Evolutionary conservation across 257 asterid species (phyloP).

Genomic region (Linderniella brevidens): DNA sequence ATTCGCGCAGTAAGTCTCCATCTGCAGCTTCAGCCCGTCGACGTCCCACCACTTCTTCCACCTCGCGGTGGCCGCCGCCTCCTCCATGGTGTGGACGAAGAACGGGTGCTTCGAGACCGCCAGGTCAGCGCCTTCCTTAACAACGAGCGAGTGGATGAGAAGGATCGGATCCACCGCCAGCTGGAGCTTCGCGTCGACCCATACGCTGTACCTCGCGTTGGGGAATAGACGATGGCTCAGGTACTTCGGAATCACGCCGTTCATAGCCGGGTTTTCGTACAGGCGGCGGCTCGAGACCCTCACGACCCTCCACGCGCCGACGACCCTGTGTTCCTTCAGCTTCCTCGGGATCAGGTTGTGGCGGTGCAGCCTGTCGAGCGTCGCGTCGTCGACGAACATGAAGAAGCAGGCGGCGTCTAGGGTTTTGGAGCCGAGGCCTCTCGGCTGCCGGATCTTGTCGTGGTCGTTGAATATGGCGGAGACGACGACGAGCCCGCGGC

Average conservation of each 20-base stretch:
- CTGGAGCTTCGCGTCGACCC: slow-evolving; percentile 92
- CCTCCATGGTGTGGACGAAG: slow-evolving; percentile 68
- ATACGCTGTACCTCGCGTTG: slow-evolving; percentile 59
- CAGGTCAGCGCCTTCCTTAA: slow-evolving; percentile 53
- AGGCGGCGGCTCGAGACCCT: slow-evolving; percentile 24
- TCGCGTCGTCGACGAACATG: slow-evolving; percentile 75
- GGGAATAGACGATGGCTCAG: slow-evolving; percentile 73
- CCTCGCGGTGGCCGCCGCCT: slow-evolving; percentile 78
- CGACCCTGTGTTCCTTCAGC: slow-evolving; percentile 17
- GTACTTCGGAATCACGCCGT: slow-evolving; percentile 61
- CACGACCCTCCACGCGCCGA: slow-evolving; percentile 80
- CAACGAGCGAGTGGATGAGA: slow-evolving; percentile 50
- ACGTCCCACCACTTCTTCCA: slow-evolving; percentile 96
- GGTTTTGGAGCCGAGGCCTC: slow-evolving; percentile 57
- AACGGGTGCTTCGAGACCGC: slow-evolving; percentile 74
- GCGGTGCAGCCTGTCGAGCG: slow-evolving; percentile 28
- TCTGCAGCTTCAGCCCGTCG: slow-evolving; percentile 40
- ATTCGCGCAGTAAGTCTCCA: slow-evolving; percentile 75
- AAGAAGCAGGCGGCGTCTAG: slow-evolving; percentile 44
- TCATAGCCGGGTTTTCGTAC: slow-evolving; percentile 72
- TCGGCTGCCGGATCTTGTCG: slow-evolving; percentile 93
- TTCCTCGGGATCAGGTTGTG: slow-evolving; percentile 33
- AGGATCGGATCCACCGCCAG: slow-evolving; percentile 69
- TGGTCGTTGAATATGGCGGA: slow-evolving; percentile 81
- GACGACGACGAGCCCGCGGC: slow-evolving; percentile 57